These are phyloP conservation scores for Silybum marianum DNA, from an alignment of 129 eudicot species.

Conservation along the genomic window DNA sequence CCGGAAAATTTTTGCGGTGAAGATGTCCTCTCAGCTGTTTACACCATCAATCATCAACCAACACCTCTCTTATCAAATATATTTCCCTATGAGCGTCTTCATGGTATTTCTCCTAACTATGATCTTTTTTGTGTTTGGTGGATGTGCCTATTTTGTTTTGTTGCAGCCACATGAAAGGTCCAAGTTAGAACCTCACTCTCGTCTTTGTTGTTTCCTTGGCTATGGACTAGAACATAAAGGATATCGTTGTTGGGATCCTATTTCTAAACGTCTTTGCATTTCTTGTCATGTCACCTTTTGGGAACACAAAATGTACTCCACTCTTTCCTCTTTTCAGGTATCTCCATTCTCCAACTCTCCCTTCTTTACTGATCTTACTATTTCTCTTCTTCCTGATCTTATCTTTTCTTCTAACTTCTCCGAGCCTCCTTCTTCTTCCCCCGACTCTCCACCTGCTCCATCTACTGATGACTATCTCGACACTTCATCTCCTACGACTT, in stretches of 20 bases:
- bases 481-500: too few species aligned
- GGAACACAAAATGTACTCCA: not conserved
- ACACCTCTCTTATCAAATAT: too few species aligned
- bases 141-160: not conserved
- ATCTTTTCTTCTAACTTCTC: too few species aligned
- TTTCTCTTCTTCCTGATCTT: not conserved
- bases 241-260: not conserved
- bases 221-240: not conserved
- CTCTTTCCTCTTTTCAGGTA: not conserved
- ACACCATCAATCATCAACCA: too few species aligned
- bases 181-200: not conserved
- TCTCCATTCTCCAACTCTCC: not conserved
- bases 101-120: not conserved
- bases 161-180: not conserved
- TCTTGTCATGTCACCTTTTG: not conserved
- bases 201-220: not conserved
- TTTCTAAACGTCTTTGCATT: not conserved
- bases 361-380: not conserved
- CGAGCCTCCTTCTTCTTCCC: too few species aligned
- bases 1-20: too few species aligned
- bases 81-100: too few species aligned
- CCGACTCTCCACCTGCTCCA: too few species aligned
- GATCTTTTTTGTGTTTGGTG: not conserved
- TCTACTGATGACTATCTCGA: too few species aligned
- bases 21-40: too few species aligned